A percentile compares a stretch with the other conserved stretches of the same genome.
phyloP scores from a whole-genome alignment of 495 filamentous ascomycete genomes.

The Annulohypoxylon moriforme region DNA sequence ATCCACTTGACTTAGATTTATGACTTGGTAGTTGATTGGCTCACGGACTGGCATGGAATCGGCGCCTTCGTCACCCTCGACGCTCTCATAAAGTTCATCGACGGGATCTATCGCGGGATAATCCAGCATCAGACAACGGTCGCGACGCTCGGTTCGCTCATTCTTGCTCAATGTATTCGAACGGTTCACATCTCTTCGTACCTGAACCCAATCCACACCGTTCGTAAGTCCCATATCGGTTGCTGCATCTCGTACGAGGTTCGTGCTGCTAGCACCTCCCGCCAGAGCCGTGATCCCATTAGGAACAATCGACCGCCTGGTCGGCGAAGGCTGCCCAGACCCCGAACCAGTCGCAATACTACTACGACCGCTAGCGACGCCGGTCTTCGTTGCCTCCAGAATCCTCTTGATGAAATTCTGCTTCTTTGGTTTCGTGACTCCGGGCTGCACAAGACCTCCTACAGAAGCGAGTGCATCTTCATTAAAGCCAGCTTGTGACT shows the following conservation, averaged over 20 bases:
- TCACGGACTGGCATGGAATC: slow-evolving; percentile 86
- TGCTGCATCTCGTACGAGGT: slow-evolving; percentile 60
- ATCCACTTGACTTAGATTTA: slow-evolving; percentile 88
- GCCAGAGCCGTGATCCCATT: slow-evolving; percentile 63
- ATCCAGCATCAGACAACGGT: slow-evolving; percentile 94
- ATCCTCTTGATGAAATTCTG: slow-evolving; percentile 97
- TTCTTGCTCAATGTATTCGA: slow-evolving; percentile 92
- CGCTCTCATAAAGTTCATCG: slow-evolving; percentile 83
- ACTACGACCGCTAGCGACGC: slow-evolving; percentile 87
- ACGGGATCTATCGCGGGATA: slow-evolving; percentile 88
- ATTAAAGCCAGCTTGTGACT: slow-evolving; percentile 60
- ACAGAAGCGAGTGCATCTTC: slow-evolving; percentile 66
- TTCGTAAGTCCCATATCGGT: slow-evolving; percentile 75
- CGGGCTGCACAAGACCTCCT: slow-evolving; percentile 82
- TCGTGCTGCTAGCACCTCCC: slow-evolving; percentile 55
- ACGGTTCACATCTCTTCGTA: slow-evolving; percentile 92
- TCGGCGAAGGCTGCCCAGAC: slow-evolving; percentile 46
- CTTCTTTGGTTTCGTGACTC: slow-evolving; percentile 77
- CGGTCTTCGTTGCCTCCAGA: slow-evolving; percentile 92
- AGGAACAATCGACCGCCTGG: slow-evolving; percentile 40
- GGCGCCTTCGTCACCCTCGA: slow-evolving; percentile 90
- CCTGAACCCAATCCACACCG: slow-evolving; percentile 91
- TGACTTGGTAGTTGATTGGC: slow-evolving; percentile 80
- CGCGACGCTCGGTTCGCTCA: slow-evolving; percentile 85
- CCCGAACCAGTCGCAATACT: slow-evolving; percentile 76